These are phyloP conservation scores for Starmerella bacillaris DNA, from an alignment of 805 yeast species.

Conservation along the genomic window DNA sequence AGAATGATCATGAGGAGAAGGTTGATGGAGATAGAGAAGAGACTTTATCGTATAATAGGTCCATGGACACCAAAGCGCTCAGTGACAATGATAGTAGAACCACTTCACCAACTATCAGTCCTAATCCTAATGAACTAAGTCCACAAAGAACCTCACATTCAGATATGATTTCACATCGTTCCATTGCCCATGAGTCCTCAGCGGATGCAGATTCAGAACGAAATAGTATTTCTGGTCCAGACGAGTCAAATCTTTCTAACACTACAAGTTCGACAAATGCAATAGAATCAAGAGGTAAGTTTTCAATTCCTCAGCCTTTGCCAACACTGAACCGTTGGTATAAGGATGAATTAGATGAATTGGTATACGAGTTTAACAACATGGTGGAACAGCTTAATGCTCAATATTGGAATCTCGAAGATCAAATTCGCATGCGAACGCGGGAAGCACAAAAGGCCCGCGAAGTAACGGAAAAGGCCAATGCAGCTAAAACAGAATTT, in stretches of 20 bases:
- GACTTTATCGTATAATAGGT: too few relatives aligned
- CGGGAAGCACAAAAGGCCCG: conserved; percentile 51
- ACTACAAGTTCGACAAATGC: neutral
- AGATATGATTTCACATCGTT: neutral
- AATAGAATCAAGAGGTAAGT: neutral
- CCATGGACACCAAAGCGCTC: neutral
- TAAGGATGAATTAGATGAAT: conserved; percentile 67
- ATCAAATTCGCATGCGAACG: conserved; percentile 72
- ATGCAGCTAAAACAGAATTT: conserved; percentile 86
- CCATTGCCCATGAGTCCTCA: neutral
- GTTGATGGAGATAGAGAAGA: neutral
- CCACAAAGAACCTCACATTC: too few relatives aligned
- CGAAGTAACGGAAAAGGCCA: conserved; percentile 43
- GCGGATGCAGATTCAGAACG: neutral
- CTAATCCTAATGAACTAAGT: neutral
- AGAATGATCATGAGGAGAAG: neutral
- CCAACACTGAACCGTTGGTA: conserved; percentile 13
- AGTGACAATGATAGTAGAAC: neutral
- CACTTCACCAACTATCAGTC: neutral
- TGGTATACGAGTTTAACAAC: conserved; percentile 74
- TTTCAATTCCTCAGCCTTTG: conserved; percentile 14
- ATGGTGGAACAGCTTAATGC: conserved; percentile 80
- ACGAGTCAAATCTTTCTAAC: neutral
- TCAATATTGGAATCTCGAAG: conserved; percentile 75
- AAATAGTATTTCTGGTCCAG: neutral